Percentiles rank a stretch among this genome's conserved stretches.
Evolutionary conservation across 108 stramenopile genomes (phyloP).

Genomic region (Nitzschia palea): DNA sequence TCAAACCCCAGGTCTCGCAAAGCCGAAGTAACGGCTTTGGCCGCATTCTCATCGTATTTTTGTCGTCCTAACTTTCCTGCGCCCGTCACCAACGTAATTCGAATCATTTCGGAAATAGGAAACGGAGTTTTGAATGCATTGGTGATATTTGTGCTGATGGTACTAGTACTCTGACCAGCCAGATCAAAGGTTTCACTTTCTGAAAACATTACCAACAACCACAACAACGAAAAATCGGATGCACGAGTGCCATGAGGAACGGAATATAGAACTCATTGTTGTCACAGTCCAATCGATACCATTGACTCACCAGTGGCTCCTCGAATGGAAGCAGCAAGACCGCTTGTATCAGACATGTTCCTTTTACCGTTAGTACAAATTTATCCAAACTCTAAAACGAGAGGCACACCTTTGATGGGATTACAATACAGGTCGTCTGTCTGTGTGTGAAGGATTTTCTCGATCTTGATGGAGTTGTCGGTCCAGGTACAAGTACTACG

Average conservation of each 20-base stretch:
- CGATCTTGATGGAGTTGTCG: too few relatives aligned
- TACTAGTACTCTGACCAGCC: slow-evolving; percentile 59
- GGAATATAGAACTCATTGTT: not conserved
- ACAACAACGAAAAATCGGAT: too few relatives aligned
- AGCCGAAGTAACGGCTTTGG: slow-evolving; percentile 73
- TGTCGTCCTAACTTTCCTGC: slow-evolving; percentile 85
- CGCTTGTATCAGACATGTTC: slow-evolving; percentile 43
- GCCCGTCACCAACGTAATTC: slow-evolving; percentile 85
- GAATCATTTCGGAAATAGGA: slow-evolving; percentile 72
- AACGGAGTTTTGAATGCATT: slow-evolving; percentile 70
- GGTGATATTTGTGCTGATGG: slow-evolving; percentile 56
- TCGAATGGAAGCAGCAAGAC: slow-evolving; percentile 76
- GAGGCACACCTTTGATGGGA: too few relatives aligned
- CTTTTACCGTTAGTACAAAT: too few relatives aligned
- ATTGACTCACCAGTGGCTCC: slow-evolving; percentile 45
- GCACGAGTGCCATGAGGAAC: too few relatives aligned
- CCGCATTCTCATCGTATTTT: slow-evolving; percentile 88
- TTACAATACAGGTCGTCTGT: too few relatives aligned
- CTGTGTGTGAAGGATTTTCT: too few relatives aligned
- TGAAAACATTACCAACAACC: too few relatives aligned
- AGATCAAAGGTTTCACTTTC: slow-evolving; percentile 85
- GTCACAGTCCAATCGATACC: too few relatives aligned
- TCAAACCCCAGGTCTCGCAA: slow-evolving; percentile 79
- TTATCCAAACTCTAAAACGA: too few relatives aligned
- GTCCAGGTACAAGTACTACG: too few relatives aligned